phyloP scores from a whole-genome alignment of 129 eudicot species.

The Tanacetum coccineum region DNA sequence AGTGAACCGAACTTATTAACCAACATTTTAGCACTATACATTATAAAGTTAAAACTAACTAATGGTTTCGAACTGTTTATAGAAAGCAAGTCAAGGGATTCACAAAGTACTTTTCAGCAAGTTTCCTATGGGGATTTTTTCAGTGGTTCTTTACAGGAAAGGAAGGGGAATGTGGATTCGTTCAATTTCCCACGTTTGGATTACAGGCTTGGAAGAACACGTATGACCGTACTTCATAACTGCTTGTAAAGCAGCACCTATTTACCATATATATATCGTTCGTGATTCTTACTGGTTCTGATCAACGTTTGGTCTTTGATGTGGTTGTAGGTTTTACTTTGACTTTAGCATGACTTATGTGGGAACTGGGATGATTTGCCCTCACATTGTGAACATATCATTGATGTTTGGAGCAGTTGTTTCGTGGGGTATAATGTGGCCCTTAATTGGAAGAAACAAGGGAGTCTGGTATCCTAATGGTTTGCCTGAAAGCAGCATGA shows the following conservation, averaged over 20 bases:
- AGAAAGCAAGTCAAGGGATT: conserved; percentile 86
- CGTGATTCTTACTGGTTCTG: background rate
- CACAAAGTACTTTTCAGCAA: conserved; percentile 54
- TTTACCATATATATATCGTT: background rate
- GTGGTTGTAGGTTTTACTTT: conserved; percentile 67
- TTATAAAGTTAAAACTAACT: background rate
- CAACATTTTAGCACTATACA: background rate
- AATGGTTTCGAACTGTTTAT: background rate
- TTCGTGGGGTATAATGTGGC: conserved; percentile 99
- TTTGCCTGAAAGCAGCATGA: conserved; percentile 69
- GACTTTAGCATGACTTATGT: conserved; percentile 90
- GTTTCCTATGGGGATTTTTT: conserved; percentile 85
- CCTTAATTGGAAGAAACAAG: conserved; percentile 45
- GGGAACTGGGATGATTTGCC: conserved; percentile 94
- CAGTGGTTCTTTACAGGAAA: conserved; percentile 86
- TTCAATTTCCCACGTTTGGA: conserved; percentile 62
- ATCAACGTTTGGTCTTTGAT: background rate
- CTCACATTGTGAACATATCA: conserved; percentile 86
- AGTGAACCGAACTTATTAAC: background rate
- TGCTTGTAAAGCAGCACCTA: background rate
- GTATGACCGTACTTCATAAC: conserved; percentile 21
- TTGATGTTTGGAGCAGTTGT: conserved; percentile 76
- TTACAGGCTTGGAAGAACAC: conserved; percentile 51
- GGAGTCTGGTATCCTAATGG: conserved; percentile 79
- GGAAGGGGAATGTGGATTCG: conserved; percentile 55